Base-by-base conservation (phyloP, 1,139 yeast species). In the Scheffersomyces insectosa region DNA sequence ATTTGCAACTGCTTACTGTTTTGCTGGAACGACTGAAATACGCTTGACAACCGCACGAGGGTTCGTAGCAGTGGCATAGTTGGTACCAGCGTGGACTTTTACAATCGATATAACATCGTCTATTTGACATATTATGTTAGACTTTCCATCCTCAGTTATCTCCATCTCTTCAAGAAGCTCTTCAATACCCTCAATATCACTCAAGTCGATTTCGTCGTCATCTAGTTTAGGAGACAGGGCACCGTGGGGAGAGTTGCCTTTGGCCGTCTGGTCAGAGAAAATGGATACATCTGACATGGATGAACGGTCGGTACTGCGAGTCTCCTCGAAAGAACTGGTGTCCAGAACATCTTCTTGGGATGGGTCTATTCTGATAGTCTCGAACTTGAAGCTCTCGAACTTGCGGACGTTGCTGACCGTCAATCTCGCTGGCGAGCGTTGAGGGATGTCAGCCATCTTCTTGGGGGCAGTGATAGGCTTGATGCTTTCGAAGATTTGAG, bases 21-120 rank as follows among this genome's bases (percentile, higher is more conserved):
- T 20, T 20, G 25, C 25, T 20, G 7, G 7, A 20, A 20, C 25
- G 25, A 20, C 3, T 5, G 25, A 5, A 7, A 20, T 20, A 20
- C 25, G 25, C 25, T 20, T 20, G 8, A 20, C 25, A 20, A 20
- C 25, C 8, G 25, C 25, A 20, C 25, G 25, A 20, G 25, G 25
- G 25, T 20, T 20, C 2, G 25, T 20, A 20, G 25, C 25, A 6
- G 25, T 8, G 25, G 6, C 8, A 8, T 20, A 20, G 8, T 20
- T 8, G 8, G 42, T 30, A 12, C 51, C 46, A 23, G 46, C 40
- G 46, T 57, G 54, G 9, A 48, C 41, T 4, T 56, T 61, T 15
- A 57, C 55, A 2, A 63, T 53, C 2, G 58, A 50, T 5, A 63
- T 56, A 8, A 63, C 57, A 3, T 52, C 59, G 37, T 64, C 66